Conservation (phyloP, 805 yeast species). For the Candida stauntonica region DNA sequence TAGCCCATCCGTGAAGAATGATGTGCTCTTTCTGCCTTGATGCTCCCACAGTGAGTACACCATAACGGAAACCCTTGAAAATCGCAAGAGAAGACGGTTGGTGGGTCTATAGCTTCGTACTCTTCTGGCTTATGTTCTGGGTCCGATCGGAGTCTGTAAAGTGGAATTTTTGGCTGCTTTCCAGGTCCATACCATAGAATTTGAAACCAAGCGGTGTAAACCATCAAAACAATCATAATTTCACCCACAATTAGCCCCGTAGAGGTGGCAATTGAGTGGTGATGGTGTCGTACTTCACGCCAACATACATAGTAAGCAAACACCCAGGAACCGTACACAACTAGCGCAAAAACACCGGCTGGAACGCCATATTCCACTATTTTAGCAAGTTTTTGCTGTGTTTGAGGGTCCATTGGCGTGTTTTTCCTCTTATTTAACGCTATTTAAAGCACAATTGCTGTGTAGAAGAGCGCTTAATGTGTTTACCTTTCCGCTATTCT, state of each 20-base stretch:
- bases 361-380: constrained; percentile 9
- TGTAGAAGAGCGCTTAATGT: neutral
- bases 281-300: constrained; percentile 25
- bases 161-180: constrained; percentile 34
- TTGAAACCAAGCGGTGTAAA: constrained; percentile 40
- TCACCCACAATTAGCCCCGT: constrained; percentile 31
- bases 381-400: constrained; percentile 1
- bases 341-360: constrained; percentile 2
- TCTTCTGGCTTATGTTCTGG: constrained; percentile 13
- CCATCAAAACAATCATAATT: constrained; percentile 26
- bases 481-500: neutral
- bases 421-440: neutral
- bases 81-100: constrained; percentile 64
- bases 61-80: constrained; percentile 70
- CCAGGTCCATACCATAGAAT: constrained; percentile 59
- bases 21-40: constrained; percentile 65
- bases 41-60: constrained; percentile 62
- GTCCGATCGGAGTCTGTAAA: constrained; percentile 29
- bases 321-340: constrained; percentile 23
- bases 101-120: constrained; percentile 37
- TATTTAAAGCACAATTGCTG: too few relatives aligned
- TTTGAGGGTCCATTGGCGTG: neutral
- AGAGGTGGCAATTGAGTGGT: constrained; percentile 27
- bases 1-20: constrained; percentile 53
- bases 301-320: constrained; percentile 28